phyloP scores from a whole-genome alignment of 225 moss, liverwort and hornwort genomes.

The Anthoceros angustus region DNA sequence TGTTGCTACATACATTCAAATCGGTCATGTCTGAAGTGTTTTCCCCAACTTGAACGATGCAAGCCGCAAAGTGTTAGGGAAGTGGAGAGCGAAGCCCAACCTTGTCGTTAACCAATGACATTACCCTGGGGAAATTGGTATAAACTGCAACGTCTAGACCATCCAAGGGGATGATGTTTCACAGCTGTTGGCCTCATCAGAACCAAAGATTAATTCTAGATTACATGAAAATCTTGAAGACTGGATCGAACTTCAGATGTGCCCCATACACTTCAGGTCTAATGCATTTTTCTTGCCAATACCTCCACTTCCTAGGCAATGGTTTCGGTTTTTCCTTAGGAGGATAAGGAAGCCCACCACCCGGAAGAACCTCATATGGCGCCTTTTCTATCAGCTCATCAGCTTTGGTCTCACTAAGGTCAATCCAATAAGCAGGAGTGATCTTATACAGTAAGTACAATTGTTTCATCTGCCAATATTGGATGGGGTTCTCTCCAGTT shows the following conservation, averaged over 20 bases:
- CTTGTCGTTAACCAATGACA: no score
- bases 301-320: background rate
- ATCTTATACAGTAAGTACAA: background rate
- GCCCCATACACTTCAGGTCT: background rate
- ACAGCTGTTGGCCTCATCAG: no score
- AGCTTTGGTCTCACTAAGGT: background rate
- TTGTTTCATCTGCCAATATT: constrained; percentile 3
- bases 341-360: background rate
- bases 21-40: no score
- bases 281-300: background rate
- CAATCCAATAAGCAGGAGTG: background rate
- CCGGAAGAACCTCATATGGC: background rate
- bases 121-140: no score
- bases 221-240: background rate
- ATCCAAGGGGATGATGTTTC: no score
- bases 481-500: background rate
- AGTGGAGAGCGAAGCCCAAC: no score
- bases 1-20: no score
- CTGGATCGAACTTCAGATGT: background rate
- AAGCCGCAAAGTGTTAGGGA: no score
- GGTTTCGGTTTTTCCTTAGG: background rate
- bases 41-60: no score
- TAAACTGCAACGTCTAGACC: no score
- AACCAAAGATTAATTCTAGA: no score
- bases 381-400: background rate